These are phyloP conservation scores for Corinectria fuckeliana DNA, from an alignment of 2,329 filamentous ascomycete genomes.

Conservation along the genomic window DNA sequence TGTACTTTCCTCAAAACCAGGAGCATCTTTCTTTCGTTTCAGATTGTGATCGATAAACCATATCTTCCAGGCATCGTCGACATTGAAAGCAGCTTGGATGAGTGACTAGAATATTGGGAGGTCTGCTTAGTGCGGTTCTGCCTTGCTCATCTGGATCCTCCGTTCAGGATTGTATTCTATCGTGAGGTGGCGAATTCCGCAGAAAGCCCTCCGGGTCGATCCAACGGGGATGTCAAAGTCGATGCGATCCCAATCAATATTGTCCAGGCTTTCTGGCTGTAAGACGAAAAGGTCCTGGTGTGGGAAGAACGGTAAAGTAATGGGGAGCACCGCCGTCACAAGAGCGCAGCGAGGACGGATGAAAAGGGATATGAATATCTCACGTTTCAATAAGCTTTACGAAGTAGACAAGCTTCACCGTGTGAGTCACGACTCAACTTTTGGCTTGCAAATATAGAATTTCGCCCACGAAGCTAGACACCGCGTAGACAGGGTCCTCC, in stretches of 20 bases:
- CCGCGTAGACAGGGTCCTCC: not conserved
- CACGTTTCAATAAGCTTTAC: not conserved
- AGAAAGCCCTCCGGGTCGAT: rapidly evolving
- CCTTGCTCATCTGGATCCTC: not conserved
- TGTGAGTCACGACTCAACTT: not conserved
- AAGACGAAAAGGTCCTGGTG: constrained; percentile 17
- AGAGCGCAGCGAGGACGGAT: not conserved
- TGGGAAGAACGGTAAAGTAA: constrained; percentile 6
- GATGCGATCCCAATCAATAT: not conserved
- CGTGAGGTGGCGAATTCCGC: not conserved
- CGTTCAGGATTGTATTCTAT: constrained; percentile 16
- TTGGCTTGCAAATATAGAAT: too few relatives aligned
- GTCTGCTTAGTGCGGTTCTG: not conserved
- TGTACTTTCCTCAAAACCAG: not conserved
- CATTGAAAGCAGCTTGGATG: not conserved
- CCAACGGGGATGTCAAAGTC: not conserved
- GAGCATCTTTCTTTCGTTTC: constrained; percentile 3
- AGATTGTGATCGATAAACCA: constrained; percentile 18
- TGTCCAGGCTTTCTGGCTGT: not conserved
- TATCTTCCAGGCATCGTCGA: not conserved
- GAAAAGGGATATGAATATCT: not conserved
- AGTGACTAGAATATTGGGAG: not conserved
- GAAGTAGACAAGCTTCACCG: not conserved
- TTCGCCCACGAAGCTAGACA: too few relatives aligned
- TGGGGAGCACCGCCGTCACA: not conserved